Evolutionary conservation across 164 flowering plant genomes (phyloP).

Genomic region (Hamamelis virginiana): DNA sequence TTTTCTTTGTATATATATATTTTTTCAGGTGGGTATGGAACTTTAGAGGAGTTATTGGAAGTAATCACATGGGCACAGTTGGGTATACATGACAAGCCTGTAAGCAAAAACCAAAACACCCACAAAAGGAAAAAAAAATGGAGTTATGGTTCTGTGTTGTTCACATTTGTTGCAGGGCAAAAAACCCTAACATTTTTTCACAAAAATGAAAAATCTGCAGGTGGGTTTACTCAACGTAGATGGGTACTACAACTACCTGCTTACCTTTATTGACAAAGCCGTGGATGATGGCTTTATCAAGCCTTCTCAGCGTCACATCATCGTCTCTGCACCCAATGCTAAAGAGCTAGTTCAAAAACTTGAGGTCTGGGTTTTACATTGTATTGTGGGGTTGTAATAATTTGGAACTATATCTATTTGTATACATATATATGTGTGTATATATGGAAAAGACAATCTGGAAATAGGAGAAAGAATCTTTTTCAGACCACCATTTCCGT

Average conservation of each 20-base stretch:
- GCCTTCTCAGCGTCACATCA: constrained; percentile 25
- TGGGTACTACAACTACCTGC: constrained; percentile 27
- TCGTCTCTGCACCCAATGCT: constrained; percentile 32
- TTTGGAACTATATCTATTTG: neutral
- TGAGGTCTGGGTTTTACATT: constrained; percentile 19
- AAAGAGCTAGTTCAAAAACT: constrained; percentile 30
- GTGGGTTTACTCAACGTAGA: constrained; percentile 35
- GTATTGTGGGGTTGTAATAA: neutral
- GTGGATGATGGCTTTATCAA: constrained; percentile 32
- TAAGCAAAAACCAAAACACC: neutral
- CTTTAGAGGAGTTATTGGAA: constrained; percentile 27
- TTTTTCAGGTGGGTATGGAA: constrained; percentile 28
- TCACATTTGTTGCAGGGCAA: too few relatives aligned
- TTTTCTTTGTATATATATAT: too few relatives aligned
- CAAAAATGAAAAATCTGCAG: constrained; percentile 6
- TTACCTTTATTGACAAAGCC: constrained; percentile 31
- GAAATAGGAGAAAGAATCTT: neutral
- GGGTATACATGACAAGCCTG: constrained; percentile 33
- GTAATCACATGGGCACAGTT: constrained; percentile 30
- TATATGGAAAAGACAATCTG: constrained; percentile 10
- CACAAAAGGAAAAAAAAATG: too few relatives aligned
- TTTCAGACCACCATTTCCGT: constrained; percentile 3
- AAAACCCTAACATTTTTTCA: too few relatives aligned
- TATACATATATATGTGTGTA: too few relatives aligned
- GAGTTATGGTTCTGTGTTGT: too few relatives aligned